Percentiles rank a stretch among this genome's conserved stretches.
Conservation (phyloP, 768 basidiomycete species). For the Mycena belliarum region DNA sequence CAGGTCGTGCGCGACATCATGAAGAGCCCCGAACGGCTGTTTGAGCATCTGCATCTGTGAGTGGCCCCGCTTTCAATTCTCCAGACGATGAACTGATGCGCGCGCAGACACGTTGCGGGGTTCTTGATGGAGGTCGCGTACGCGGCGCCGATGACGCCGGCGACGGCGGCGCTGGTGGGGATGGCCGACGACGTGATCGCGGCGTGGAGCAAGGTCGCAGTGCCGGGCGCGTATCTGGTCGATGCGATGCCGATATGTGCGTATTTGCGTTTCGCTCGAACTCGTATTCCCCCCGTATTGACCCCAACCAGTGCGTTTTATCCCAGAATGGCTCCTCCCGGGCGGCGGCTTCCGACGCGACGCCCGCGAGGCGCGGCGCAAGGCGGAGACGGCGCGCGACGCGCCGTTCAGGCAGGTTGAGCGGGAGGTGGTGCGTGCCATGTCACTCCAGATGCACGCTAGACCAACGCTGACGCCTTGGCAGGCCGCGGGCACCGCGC, state of each 20-base stretch:
- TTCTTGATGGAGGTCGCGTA: not conserved
- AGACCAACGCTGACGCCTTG: too few species aligned
- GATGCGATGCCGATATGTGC: not conserved
- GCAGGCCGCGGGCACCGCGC: constrained; percentile 12
- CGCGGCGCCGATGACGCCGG: not conserved
- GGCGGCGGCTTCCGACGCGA: not conserved
- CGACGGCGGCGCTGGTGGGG: not conserved
- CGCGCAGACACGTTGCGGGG: not conserved
- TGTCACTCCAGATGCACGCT: too few species aligned
- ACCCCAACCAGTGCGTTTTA: not conserved
- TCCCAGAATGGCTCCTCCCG: not conserved
- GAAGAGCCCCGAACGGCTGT: not conserved
- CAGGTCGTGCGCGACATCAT: not conserved
- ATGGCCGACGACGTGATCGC: constrained; percentile 5
- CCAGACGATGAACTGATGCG: not conserved
- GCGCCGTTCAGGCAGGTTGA: not conserved
- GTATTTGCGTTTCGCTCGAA: constrained; percentile 29
- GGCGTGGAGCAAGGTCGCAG: constrained; percentile 2
- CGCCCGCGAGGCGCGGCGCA: not conserved
- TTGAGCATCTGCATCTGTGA: not conserved
- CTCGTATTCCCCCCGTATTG: too few species aligned
- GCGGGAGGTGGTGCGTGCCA: not conserved
- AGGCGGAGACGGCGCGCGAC: not conserved
- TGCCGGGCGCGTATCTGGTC: not conserved
- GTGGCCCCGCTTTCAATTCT: not conserved